Conservation (phyloP, 495 filamentous ascomycete species). For the Aspergillus kassunensis region DNA sequence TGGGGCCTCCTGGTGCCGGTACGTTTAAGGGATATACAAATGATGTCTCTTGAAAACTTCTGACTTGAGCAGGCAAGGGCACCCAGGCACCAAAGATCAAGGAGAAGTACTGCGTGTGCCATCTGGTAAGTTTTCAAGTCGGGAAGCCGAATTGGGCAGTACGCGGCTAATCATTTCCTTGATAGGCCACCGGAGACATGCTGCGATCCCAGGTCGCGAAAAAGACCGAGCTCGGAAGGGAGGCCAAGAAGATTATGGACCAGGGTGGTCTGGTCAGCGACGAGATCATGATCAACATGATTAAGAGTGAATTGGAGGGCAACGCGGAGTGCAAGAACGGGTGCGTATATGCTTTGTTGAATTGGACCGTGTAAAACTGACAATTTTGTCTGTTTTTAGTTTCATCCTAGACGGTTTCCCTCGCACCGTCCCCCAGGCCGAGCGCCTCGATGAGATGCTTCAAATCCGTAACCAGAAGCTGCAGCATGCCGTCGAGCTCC, state of each 20-base stretch:
- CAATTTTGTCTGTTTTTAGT: conserved; percentile 44
- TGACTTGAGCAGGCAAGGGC: conserved; percentile 75
- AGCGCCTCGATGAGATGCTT: conserved; percentile 93
- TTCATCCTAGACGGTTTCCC: conserved; percentile 99
- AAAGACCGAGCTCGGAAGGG: conserved; percentile 89
- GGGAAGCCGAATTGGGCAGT: not conserved
- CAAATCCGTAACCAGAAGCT: conserved; percentile 65
- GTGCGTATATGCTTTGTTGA: conserved; percentile 29
- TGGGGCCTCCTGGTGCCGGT: conserved; percentile 98
- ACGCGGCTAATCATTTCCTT: not conserved
- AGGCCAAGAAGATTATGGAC: conserved; percentile 99
- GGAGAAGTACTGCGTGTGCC: conserved; percentile 94
- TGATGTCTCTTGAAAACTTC: conserved; percentile 16
- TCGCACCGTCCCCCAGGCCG: conserved; percentile 89
- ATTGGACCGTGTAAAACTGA: conserved; percentile 1
- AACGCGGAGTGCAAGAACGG: conserved; percentile 96
- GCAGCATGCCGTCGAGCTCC: conserved; percentile 90
- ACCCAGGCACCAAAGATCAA: conserved; percentile 97
- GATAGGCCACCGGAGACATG: conserved; percentile 97
- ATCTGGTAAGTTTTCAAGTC: conserved; percentile 65
- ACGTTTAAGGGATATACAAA: conserved; percentile 25
- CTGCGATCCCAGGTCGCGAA: conserved; percentile 96
- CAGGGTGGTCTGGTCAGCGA: conserved; percentile 95
- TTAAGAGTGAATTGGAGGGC: conserved; percentile 90
- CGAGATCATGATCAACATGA: conserved; percentile 99